Evolutionary conservation across 2,329 filamentous ascomycete species (phyloP).

Genomic region (Ceratocystis cacaofunesta): DNA sequence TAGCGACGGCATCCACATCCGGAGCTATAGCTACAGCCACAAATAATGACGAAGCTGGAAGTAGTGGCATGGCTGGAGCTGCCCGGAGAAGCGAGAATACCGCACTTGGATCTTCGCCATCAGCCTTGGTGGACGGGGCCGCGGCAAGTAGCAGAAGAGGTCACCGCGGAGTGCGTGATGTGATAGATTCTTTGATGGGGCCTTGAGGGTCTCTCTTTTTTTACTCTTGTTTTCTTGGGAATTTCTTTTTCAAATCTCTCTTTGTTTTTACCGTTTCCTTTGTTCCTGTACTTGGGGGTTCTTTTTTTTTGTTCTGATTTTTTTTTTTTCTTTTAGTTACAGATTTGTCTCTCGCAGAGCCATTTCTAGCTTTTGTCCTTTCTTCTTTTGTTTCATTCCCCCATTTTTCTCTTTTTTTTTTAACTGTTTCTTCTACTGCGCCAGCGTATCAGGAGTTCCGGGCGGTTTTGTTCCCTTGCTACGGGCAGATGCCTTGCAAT

Average conservation of each 20-base stretch:
- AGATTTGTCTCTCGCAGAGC: too few relatives aligned
- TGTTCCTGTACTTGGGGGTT: not conserved
- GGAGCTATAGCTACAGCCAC: not conserved
- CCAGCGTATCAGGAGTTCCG: not conserved
- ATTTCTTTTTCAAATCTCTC: not conserved
- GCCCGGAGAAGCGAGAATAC: not conserved
- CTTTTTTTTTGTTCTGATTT: not conserved
- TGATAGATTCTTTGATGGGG: slow-evolving; percentile 36
- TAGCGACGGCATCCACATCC: not conserved
- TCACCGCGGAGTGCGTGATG: not conserved
- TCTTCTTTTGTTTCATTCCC: too few relatives aligned
- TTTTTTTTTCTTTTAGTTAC: not conserved
- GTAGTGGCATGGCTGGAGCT: not conserved
- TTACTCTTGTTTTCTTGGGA: not conserved
- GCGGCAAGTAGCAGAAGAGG: not conserved
- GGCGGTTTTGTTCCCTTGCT: not conserved
- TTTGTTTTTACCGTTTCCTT: not conserved
- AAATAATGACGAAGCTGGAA: not conserved
- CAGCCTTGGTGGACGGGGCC: not conserved
- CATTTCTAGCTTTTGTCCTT: too few relatives aligned
- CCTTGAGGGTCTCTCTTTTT: slow-evolving; percentile 24
- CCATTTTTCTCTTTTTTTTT: not conserved
- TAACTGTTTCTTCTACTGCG: not conserved
- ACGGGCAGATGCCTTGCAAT: not conserved
- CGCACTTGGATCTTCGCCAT: not conserved